Percentiles rank a stretch among this genome's conserved stretches.
Evolutionary conservation across 768 basidiomycete species (phyloP).

Genomic region (Rhizopogon salebrosus): DNA sequence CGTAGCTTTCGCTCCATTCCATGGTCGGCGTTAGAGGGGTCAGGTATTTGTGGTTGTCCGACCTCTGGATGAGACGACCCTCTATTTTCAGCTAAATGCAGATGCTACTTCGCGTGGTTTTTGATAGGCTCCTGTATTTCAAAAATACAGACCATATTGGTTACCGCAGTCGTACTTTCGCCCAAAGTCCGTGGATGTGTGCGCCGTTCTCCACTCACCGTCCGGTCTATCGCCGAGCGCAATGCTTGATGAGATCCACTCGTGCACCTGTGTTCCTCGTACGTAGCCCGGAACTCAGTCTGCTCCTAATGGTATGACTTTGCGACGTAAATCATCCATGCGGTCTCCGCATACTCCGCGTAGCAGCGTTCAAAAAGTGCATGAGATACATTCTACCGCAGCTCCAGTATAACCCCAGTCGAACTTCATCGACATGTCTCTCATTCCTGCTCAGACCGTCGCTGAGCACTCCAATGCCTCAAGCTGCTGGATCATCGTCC

Average conservation of each 20-base stretch:
- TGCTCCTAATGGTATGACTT: not conserved
- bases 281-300: conserved; percentile 4
- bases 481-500: conserved; percentile 81
- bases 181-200: conserved; percentile 7
- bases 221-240: conserved; percentile 18
- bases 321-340: not conserved
- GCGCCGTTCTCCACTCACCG: not conserved
- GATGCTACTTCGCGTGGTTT: not conserved
- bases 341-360: conserved; percentile 13
- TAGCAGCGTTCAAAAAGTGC: conserved; percentile 8
- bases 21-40: conserved; percentile 16
- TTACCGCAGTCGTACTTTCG: conserved; percentile 8
- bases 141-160: not conserved
- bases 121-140: not conserved
- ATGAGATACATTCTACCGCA: not conserved
- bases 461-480: conserved; percentile 53
- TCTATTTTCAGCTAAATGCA: not conserved
- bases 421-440: conserved; percentile 10
- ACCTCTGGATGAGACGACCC: not conserved
- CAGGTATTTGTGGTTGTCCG: not conserved
- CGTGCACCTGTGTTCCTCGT: not conserved
- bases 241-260: not conserved
- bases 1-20: no score
- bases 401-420: not conserved
- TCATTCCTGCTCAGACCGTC: conserved; percentile 23